Percentiles rank a stretch among this genome's conserved stretches.
Conservation (phyloP, 768 basidiomycete genomes). For the Trametes cubensis region DNA sequence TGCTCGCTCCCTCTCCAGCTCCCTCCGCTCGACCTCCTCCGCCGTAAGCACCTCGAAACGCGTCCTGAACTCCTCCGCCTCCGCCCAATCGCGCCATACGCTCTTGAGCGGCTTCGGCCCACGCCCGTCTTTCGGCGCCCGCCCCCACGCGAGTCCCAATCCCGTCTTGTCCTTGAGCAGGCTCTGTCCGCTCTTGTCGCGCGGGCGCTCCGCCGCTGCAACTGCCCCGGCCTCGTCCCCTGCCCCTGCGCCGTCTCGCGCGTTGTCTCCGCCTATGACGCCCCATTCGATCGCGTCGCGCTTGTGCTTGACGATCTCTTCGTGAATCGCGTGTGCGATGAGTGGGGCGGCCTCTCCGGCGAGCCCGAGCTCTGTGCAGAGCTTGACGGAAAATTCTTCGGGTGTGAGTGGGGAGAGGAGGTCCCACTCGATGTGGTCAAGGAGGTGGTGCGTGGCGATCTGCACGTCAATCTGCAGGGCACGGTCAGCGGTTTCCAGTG, state of each 20-base stretch:
- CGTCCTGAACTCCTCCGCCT: constrained; percentile 89
- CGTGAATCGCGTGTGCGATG: constrained; percentile 91
- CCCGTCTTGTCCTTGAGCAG: constrained; percentile 83
- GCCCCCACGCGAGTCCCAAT: constrained; percentile 72
- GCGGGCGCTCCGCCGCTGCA: constrained; percentile 37
- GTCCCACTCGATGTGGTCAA: constrained; percentile 99
- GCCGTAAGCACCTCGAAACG: constrained; percentile 81
- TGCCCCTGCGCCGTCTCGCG: constrained; percentile 35
- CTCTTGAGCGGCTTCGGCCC: constrained; percentile 84
- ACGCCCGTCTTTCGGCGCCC: constrained; percentile 74
- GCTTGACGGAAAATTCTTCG: constrained; percentile 75
- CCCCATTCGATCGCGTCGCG: constrained; percentile 95
- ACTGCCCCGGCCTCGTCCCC: constrained; percentile 17
- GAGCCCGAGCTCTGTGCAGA: constrained; percentile 86
- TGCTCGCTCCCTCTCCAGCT: constrained; percentile 84
- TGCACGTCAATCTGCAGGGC: constrained; percentile 88
- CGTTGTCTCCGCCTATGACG: constrained; percentile 62
- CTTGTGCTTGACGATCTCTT: constrained; percentile 94
- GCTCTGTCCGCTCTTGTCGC: constrained; percentile 55
- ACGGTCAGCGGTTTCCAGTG: not conserved
- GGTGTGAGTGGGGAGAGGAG: constrained; percentile 91
- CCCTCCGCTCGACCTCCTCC: constrained; percentile 91
- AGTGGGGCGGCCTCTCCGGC: constrained; percentile 87
- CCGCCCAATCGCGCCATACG: constrained; percentile 95
- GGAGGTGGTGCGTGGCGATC: constrained; percentile 85